These are phyloP conservation scores for Tagetes patula DNA, from an alignment of 129 eudicot species.

Conservation along the genomic window DNA sequence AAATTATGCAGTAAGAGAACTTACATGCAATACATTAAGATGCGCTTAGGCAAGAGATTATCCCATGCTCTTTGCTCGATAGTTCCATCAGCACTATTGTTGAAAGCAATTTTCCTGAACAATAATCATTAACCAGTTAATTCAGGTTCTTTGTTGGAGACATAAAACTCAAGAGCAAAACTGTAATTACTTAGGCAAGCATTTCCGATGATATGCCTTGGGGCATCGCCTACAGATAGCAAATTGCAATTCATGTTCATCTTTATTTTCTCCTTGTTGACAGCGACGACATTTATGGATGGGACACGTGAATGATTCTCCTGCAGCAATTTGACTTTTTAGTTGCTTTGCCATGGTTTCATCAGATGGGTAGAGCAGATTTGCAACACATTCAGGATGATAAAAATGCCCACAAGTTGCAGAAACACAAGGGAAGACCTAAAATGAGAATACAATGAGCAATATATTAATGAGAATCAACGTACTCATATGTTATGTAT, in stretches of 20 bases:
- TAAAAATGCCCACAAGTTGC: conserved; percentile 84
- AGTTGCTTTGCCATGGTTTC: conserved; percentile 39
- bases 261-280: conserved; percentile 59
- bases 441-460: background rate
- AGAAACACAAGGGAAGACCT: conserved; percentile 84
- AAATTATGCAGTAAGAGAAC: conserved; percentile 18
- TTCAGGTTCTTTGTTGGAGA: background rate
- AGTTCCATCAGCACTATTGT: conserved; percentile 32
- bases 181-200: conserved; percentile 64
- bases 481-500: background rate
- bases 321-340: conserved; percentile 48
- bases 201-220: conserved; percentile 76
- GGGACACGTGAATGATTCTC: conserved; percentile 78
- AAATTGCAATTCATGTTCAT: conserved; percentile 52
- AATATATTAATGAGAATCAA: background rate
- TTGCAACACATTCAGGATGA: conserved; percentile 71
- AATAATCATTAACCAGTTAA: conserved; percentile 1
- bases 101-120: conserved; percentile 49
- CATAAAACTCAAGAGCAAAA: background rate
- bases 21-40: conserved; percentile 85
- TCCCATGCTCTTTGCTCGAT: conserved; percentile 70
- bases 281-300: conserved; percentile 63
- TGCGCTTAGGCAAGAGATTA: conserved; percentile 59
- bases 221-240: conserved; percentile 92
- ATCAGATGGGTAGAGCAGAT: conserved; percentile 45